Evolutionary conservation across 2,329 filamentous ascomycete species (phyloP), one percentile per base, ranked within the genome.

Genomic region (Dothidotthia symphoricarpi): DNA sequence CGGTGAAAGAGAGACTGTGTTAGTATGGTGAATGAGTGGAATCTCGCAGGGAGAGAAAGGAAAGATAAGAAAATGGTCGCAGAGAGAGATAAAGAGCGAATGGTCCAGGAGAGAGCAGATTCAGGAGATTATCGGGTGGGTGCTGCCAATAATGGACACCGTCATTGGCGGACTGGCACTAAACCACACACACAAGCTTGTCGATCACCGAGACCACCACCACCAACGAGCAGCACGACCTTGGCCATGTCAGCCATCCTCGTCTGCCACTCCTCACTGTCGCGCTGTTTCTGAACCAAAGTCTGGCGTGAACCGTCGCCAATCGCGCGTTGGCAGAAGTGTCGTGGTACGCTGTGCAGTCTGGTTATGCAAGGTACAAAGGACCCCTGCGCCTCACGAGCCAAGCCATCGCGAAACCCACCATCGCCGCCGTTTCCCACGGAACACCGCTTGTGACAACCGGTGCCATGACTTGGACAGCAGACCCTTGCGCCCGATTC

Each of bases 1-100:
- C 30, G 36, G 24, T 33, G 31, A 29, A 61, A 55, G 39, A 51
- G 61, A 46, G 42, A 34, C 37, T 36, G 38, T 38, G 12, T 19
- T 19, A 12, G 12, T n/a, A 17, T 34, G 31, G 34, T 50, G 42
- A 62, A 59, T 41, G 59, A 64, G 61, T 51, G 61, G 49, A 54
- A 37, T 56, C 46, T 50, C 52, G 45, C 36, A 44, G 33, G 34
- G 48, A 50, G 48, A 52, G 51, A 44, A 22, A 22, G 49, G 48
- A 52, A 53, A 44, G 9, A 22, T 22, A 44, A 46, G 43, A 39
- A 44, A 45, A 48, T 16, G 30, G 35, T 24, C 10, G 24, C 27
- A 30, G 27, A 35, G 47, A 34, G 29, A 42, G 28, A 31, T 24
- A 24, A 24, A 50, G 55, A 51, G 27, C 42, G 47, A 40, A 41